Conservation (phyloP, 2,329 filamentous ascomycete genomes). For the Aspergillus tamarii region DNA sequence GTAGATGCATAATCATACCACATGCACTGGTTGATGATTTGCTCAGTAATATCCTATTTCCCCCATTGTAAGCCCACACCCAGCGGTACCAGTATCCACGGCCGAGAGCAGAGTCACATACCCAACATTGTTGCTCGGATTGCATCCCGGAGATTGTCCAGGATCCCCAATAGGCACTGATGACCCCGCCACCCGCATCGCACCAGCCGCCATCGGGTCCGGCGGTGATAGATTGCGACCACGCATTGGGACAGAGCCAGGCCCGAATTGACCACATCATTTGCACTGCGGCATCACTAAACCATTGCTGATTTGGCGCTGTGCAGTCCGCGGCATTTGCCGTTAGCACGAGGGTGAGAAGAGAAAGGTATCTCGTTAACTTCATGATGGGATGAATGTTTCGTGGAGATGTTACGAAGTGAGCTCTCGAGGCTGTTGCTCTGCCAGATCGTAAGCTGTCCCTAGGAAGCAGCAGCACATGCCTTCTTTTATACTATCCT, state of each 20-base stretch:
- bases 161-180: conserved; percentile 10
- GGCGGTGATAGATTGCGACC: conserved; percentile 9
- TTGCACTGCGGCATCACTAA: conserved; percentile 9
- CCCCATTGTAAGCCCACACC: neutral
- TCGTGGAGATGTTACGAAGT: too few relatives aligned
- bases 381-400: conserved; percentile 4
- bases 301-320: conserved; percentile 13
- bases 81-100: neutral
- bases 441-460: neutral
- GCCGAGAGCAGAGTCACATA: neutral
- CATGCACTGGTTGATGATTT: conserved; percentile 19
- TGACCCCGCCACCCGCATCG: conserved; percentile 11
- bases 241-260: conserved; percentile 14
- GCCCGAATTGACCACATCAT: conserved; percentile 18
- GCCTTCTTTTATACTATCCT: neutral
- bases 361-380: neutral
- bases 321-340: conserved; percentile 12
- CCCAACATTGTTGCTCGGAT: conserved; percentile 15
- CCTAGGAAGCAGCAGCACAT: neutral
- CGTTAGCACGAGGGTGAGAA: conserved; percentile 1
- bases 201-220: conserved; percentile 13
- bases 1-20: conserved; percentile 13
- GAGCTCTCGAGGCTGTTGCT: neutral
- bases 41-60: conserved; percentile 12
- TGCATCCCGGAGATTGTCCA: conserved; percentile 11